These are phyloP conservation scores for Candida parachauliodes DNA, from an alignment of 805 yeast genomes.

Conservation along the genomic window DNA sequence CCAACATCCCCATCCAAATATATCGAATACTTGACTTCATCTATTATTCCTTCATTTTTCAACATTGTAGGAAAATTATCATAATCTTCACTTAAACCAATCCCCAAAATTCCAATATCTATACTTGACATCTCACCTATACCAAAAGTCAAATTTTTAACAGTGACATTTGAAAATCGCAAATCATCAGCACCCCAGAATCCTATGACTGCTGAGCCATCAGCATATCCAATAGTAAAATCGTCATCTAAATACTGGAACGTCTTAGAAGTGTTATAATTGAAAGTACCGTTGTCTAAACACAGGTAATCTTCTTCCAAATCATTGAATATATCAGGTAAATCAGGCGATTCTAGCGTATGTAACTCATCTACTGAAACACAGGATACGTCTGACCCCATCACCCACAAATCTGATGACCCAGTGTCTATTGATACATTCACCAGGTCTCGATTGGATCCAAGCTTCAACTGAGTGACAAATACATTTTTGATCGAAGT, in stretches of 20 bases:
- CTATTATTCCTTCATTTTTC: constrained; percentile 27
- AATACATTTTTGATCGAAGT: constrained; percentile 1
- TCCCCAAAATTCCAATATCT: constrained; percentile 21
- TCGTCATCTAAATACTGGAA: constrained; percentile 14
- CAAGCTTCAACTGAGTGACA: constrained; percentile 10
- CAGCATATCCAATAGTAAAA: constrained; percentile 35
- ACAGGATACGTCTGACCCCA: constrained; percentile 12
- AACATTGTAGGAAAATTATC: constrained; percentile 31
- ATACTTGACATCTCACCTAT: constrained; percentile 15
- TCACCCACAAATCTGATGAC: constrained; percentile 22
- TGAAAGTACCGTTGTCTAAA: constrained; percentile 36
- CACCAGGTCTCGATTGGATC: constrained; percentile 19
- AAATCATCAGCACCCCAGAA: constrained; percentile 35
- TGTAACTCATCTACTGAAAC: constrained; percentile 1
- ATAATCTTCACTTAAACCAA: constrained; percentile 20
- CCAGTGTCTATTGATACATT: constrained; percentile 17
- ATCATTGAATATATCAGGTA: constrained; percentile 6
- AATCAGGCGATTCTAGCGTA: not conserved
- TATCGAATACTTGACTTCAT: constrained; percentile 30
- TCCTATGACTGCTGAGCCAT: constrained; percentile 48
- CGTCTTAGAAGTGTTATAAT: constrained; percentile 25
- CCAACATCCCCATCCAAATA: constrained; percentile 23
- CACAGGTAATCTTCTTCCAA: constrained; percentile 18
- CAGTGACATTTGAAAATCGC: constrained; percentile 10
- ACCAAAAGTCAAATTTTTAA: constrained; percentile 12